Base-by-base conservation (phyloP, 108 stramenopile genomes). In the Pseudonitzschia multistriata region DNA sequence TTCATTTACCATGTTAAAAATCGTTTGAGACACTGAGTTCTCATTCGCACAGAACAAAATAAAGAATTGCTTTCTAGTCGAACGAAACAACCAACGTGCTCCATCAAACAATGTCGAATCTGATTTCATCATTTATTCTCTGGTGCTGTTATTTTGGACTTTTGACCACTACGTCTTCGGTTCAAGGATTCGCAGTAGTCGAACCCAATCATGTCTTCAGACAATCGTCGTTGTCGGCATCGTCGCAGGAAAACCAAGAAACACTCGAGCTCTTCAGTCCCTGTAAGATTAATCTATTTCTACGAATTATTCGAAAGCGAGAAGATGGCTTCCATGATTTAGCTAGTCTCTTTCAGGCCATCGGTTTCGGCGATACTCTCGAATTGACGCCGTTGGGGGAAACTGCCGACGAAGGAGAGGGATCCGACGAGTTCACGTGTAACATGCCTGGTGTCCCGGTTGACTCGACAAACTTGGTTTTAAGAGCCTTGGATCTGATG, bases 281-380 rank as follows among this genome's bases (percentile, higher is more conserved):
- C 4, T 94, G 92, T 74, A 98, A 98, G 77, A 87, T 98, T 71
- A 98, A 98, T 74, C 83, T 98, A 10, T 98, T 98, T 76, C 90
- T 97, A n/a, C 94, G 97, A 29, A 95, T 98, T 55, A 67, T 98
- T 69, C 82, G 94, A 30, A 96, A 94, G 77, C 83, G 96, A 50
- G 74, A 80, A 11, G 96, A 98, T 76, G 94, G 94, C 31, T 98
- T 72, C 71, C 97, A 98, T 72, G 97, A 98, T 77, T 80, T 98
- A 39, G 95, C 95, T 57, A 94, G 93, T 63, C 88, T 98, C 14
- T 98, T 98, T 72, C 96, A 97, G 74, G 92, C 96, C 25, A 80
- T 98, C n/a, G 91, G 91, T 7, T 94, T 97, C 68, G 96, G 95
- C 8, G 97, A 98, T 70, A 89, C 74, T 2, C 84, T 97, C 21